Evolutionary conservation across 2,329 filamentous ascomycete species (phyloP).

Genomic region (Hyphodiscus sp.): DNA sequence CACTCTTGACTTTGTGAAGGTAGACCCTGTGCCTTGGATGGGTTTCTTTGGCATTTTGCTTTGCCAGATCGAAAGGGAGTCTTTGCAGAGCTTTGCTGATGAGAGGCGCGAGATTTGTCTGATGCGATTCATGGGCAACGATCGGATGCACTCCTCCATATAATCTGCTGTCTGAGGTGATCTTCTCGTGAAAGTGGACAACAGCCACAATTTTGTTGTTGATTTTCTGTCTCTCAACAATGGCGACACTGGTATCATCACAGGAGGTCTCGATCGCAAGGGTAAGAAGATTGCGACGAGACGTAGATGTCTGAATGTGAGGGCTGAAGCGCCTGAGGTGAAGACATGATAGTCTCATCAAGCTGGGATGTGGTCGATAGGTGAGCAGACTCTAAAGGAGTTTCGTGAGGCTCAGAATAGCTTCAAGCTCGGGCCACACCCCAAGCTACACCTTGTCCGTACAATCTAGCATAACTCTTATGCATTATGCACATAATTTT

Average conservation of each 20-base stretch:
- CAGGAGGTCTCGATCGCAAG: constrained; percentile 81
- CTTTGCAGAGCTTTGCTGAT: constrained; percentile 54
- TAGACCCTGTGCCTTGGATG: constrained; percentile 16
- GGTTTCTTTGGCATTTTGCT: neutral
- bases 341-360: constrained; percentile 27
- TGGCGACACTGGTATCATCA: constrained; percentile 87
- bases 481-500: too few relatives aligned
- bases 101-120: constrained; percentile 60
- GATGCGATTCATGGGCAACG: constrained; percentile 69
- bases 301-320: neutral
- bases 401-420: too few relatives aligned
- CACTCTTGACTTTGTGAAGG: constrained; percentile 2
- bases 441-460: too few relatives aligned
- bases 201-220: constrained; percentile 35
- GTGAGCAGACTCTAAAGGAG: neutral
- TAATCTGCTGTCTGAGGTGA: constrained; percentile 71
- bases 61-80: constrained; percentile 33
- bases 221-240: constrained; percentile 53
- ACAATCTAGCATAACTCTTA: too few relatives aligned
- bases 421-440: too few relatives aligned
- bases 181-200: constrained; percentile 72
- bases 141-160: constrained; percentile 78
- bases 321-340: constrained; percentile 17
- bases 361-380: constrained; percentile 8
- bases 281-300: constrained; percentile 40